These are phyloP conservation scores for Astraeus odoratus DNA, from an alignment of 768 basidiomycete species.

Conservation along the genomic window DNA sequence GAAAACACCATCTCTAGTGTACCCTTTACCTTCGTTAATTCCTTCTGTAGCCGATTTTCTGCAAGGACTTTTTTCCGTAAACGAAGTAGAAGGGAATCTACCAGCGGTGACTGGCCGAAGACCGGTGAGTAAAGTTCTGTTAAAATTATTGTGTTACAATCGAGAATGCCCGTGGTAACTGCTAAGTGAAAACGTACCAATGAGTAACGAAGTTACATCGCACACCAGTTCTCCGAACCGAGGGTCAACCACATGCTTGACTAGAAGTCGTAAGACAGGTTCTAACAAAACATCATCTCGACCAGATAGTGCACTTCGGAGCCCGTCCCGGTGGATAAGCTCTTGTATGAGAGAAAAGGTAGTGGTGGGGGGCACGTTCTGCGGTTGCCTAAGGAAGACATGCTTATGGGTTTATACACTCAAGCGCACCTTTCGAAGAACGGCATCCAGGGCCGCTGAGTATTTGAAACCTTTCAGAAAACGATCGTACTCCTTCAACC, in stretches of 20 bases:
- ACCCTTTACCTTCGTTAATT: constrained; percentile 75
- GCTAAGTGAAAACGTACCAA: constrained; percentile 52
- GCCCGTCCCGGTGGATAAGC: constrained; percentile 84
- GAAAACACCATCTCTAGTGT: constrained; percentile 88
- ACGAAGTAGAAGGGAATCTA: constrained; percentile 79
- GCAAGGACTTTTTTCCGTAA: constrained; percentile 77
- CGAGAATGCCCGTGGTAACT: neutral
- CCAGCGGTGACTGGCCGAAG: constrained; percentile 89
- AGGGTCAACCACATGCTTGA: constrained; percentile 82
- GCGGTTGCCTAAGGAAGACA: neutral
- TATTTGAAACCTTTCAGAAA: constrained; percentile 91
- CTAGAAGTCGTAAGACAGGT: constrained; percentile 79
- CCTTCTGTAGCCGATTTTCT: constrained; percentile 84
- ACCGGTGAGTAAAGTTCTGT: constrained; percentile 89
- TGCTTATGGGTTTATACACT: neutral
- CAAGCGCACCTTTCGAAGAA: constrained; percentile 67
- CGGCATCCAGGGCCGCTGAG: constrained; percentile 88
- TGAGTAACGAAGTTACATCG: constrained; percentile 70
- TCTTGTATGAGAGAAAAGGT: constrained; percentile 91
- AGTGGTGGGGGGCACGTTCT: constrained; percentile 81
- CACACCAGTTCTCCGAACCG: constrained; percentile 89
- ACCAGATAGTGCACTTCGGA: constrained; percentile 78
- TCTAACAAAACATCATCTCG: constrained; percentile 92
- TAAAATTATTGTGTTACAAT: constrained; percentile 6
- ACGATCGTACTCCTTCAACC: constrained; percentile 82